A percentile compares a stretch with the other conserved stretches of the same genome.
phyloP scores from a whole-genome alignment of 345 rosid genomes.

The Euphorbia lathyris region DNA sequence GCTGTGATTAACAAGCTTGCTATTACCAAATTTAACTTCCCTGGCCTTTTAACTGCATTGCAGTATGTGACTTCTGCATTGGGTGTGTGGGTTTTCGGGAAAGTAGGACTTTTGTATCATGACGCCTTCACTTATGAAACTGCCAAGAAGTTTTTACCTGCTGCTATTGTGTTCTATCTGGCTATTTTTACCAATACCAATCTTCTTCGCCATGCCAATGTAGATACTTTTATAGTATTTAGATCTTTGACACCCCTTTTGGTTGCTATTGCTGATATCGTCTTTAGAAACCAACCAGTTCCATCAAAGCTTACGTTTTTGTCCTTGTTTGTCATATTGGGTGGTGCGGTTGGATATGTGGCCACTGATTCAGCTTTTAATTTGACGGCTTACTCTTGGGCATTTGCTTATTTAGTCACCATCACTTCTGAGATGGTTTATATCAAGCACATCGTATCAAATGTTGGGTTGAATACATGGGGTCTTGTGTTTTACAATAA shows the following conservation, averaged over 20 bases:
- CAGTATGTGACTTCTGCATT: constrained; percentile 78
- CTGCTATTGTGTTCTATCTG: constrained; percentile 84
- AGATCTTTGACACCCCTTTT: constrained; percentile 89
- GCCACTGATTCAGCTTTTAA: constrained; percentile 85
- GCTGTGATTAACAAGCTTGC: constrained; percentile 96
- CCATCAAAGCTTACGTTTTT: constrained; percentile 77
- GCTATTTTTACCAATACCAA: constrained; percentile 97
- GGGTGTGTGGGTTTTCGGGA: constrained; percentile 84
- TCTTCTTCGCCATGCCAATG: constrained; percentile 95
- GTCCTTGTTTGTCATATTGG: constrained; percentile 63
- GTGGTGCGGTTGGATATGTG: constrained; percentile 92
- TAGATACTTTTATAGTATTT: constrained; percentile 91
- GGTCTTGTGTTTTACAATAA: constrained; percentile 91
- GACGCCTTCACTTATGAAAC: constrained; percentile 69
- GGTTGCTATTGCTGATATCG: constrained; percentile 86
- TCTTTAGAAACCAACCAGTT: constrained; percentile 74
- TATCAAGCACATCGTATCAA: constrained; percentile 92
- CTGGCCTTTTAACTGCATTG: constrained; percentile 85
- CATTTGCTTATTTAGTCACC: constrained; percentile 79
- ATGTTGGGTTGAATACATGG: constrained; percentile 94
- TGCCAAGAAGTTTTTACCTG: constrained; percentile 97
- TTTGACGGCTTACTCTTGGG: constrained; percentile 92
- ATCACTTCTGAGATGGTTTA: constrained; percentile 97
- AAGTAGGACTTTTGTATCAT: constrained; percentile 70
- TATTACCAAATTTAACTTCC: constrained; percentile 81